Evolutionary conservation across 768 basidiomycete species (phyloP).

Genomic region (Lactarius vividus): DNA sequence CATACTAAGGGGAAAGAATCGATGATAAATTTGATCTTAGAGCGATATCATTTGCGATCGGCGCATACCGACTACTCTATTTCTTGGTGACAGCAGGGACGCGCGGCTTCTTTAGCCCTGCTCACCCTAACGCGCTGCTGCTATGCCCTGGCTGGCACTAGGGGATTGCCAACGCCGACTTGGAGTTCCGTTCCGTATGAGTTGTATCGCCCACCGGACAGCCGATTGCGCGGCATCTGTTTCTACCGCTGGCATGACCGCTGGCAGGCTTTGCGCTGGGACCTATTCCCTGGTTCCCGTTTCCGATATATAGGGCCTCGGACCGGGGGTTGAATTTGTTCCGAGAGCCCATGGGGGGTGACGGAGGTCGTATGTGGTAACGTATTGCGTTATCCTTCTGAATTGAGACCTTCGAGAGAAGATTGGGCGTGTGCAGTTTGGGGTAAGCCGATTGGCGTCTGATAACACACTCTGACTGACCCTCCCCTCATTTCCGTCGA

Average conservation of each 20-base stretch:
- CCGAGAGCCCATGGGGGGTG: not conserved
- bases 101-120: not conserved
- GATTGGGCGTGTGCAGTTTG: slow-evolving; percentile 1
- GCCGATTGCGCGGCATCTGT: not conserved
- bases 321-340: not conserved
- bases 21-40: not conserved
- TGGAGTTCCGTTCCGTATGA: not conserved
- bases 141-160: not conserved
- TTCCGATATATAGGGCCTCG: not conserved
- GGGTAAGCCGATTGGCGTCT: slow-evolving; percentile 1
- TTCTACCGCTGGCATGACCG: not conserved
- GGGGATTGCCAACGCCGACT: not conserved
- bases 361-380: not conserved
- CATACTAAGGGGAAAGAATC: not conserved
- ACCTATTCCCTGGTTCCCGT: not conserved
- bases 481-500: slow-evolving; percentile 4
- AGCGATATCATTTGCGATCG: not conserved
- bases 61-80: not conserved
- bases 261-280: not conserved
- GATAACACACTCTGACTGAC: slow-evolving; percentile 10
- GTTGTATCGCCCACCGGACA: not conserved
- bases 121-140: not conserved
- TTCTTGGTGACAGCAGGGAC: not conserved
- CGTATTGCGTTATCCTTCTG: not conserved
- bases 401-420: not conserved